A percentile compares a stretch with the other conserved stretches of the same genome.
Conservation (phyloP, 148 eudicot genomes). For the Rhododendron simsii region DNA sequence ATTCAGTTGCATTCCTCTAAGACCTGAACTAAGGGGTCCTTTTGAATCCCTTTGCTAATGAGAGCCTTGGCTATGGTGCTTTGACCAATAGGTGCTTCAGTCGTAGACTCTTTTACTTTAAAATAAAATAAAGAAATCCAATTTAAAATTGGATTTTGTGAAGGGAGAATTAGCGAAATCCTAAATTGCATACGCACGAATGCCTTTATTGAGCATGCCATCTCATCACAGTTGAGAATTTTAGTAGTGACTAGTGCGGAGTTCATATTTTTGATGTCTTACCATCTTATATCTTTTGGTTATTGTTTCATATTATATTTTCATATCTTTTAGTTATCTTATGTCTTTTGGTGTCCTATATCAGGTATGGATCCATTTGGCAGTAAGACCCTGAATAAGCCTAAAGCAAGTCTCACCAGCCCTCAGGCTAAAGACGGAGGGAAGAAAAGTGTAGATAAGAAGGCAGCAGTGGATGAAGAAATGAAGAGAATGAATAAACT, state of each 20-base stretch:
- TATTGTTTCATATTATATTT: neutral
- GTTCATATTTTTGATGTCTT: neutral
- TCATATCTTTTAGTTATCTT: neutral
- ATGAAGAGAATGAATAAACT: constrained; percentile 58
- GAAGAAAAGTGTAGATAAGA: constrained; percentile 50
- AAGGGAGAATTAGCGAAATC: neutral
- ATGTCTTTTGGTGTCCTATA: neutral
- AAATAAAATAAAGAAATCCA: neutral
- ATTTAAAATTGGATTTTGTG: neutral
- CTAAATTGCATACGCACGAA: neutral
- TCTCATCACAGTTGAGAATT: neutral
- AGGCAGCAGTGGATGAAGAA: constrained; percentile 56
- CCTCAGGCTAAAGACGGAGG: constrained; percentile 20
- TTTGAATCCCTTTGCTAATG: neutral
- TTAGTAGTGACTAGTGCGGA: too few relatives aligned
- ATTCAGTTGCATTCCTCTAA: neutral
- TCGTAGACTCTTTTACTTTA: neutral
- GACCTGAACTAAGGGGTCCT: neutral
- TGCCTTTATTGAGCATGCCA: neutral
- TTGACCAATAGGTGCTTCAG: neutral
- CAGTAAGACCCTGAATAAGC: constrained; percentile 1
- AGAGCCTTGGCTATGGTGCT: neutral
- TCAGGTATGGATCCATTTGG: constrained; percentile 17
- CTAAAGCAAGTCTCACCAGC: constrained; percentile 1
- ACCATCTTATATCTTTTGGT: neutral